phyloP scores from a whole-genome alignment of 2,329 filamentous ascomycete genomes.

The Fusarium algeriense region DNA sequence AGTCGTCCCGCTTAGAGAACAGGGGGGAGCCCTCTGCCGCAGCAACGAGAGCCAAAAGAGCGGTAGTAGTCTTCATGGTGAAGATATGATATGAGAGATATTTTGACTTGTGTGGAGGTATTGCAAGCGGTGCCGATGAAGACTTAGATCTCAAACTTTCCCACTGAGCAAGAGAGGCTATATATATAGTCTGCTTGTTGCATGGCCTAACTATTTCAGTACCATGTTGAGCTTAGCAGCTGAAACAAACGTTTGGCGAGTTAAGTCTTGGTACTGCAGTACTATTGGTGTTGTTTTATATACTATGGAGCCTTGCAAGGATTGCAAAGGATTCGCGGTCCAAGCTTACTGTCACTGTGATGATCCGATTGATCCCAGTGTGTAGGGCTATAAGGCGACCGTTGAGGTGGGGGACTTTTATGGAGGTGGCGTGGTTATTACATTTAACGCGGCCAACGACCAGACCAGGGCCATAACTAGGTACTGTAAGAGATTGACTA shows the following conservation, averaged over 20 bases:
- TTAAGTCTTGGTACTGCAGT: background rate
- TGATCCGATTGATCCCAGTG: background rate
- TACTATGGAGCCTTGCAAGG: rapidly evolving
- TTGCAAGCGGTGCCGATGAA: background rate
- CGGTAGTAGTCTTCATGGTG: conserved; percentile 6
- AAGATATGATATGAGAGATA: rapidly evolving
- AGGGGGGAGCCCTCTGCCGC: background rate
- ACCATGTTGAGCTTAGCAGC: background rate
- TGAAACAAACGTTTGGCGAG: background rate
- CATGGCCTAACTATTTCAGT: background rate
- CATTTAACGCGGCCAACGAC: background rate
- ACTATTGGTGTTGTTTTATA: background rate
- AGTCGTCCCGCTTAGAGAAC: background rate
- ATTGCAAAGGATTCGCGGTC: background rate
- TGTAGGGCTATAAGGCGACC: background rate
- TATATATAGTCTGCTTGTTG: background rate
- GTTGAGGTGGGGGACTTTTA: background rate
- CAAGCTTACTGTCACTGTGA: background rate
- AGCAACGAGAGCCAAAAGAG: conserved; percentile 8
- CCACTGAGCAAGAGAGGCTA: rapidly evolving
- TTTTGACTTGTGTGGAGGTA: rapidly evolving
- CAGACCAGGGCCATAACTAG: background rate
- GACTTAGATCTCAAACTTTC: background rate
- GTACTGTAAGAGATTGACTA: background rate
- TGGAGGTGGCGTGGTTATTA: background rate